A percentile compares a stretch with the other conserved stretches of the same genome.
Evolutionary conservation across 75 land plant species (phyloP).

Genomic region (Pinus taeda): DNA sequence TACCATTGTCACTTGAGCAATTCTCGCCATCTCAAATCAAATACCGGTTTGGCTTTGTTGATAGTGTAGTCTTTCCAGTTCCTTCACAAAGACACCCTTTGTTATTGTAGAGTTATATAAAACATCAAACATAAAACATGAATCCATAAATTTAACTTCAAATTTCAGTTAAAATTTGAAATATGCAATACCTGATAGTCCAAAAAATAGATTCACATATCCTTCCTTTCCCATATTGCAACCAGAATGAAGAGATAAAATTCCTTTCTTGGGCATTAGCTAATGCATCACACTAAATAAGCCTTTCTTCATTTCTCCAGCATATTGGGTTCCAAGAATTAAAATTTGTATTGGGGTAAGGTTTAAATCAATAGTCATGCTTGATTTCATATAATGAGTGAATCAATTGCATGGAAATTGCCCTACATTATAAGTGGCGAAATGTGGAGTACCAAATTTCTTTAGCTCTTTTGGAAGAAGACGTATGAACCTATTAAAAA

Average conservation of each 20-base stretch:
- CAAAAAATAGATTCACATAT: slow-evolving; percentile 53
- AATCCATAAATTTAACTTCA: background rate
- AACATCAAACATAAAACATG: background rate
- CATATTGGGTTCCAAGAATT: slow-evolving; percentile 48
- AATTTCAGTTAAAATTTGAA: background rate
- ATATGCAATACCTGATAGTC: slow-evolving; percentile 36
- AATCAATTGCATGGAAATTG: slow-evolving; percentile 46
- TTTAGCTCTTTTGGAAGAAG: slow-evolving; percentile 48
- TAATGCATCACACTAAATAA: slow-evolving; percentile 51
- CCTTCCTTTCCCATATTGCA: slow-evolving; percentile 55
- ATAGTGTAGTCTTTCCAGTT: slow-evolving; percentile 48
- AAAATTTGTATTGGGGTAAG: slow-evolving; percentile 43
- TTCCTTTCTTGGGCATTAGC: slow-evolving; percentile 47
- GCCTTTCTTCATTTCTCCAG: slow-evolving; percentile 59
- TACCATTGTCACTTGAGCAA: slow-evolving; percentile 45
- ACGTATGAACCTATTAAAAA: slow-evolving; percentile 26
- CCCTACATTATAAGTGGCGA: slow-evolving; percentile 10
- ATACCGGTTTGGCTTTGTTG: slow-evolving; percentile 34
- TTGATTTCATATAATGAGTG: slow-evolving; percentile 48
- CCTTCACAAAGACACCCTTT: slow-evolving; percentile 11
- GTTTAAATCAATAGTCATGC: slow-evolving; percentile 38
- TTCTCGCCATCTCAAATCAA: slow-evolving; percentile 53
- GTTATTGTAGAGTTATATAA: background rate
- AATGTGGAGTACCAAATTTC: slow-evolving; percentile 46
- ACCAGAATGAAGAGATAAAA: slow-evolving; percentile 43